Conservation (phyloP, 208 protist species). For the Wallacemonas rigidus region DNA sequence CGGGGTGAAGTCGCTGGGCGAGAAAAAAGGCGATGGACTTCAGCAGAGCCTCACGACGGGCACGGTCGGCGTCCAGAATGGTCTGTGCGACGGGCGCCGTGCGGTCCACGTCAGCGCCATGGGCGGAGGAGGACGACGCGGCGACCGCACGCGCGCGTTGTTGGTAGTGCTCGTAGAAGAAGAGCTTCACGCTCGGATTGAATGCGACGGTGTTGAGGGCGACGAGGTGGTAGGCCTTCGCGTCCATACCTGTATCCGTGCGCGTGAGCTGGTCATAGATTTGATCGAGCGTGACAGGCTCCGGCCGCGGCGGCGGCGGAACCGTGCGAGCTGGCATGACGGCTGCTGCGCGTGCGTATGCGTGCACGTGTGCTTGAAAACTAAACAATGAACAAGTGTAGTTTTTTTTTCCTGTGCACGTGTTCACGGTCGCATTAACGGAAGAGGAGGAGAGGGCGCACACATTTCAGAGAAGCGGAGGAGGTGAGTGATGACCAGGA, state of each 20-base stretch:
- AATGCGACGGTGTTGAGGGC: conserved; percentile 82
- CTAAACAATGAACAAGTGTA: neutral
- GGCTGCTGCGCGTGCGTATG: neutral
- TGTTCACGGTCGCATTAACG: no score
- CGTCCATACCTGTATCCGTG: conserved; percentile 34
- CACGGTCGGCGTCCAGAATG: conserved; percentile 19
- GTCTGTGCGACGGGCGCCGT: neutral
- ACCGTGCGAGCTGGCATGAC: conserved; percentile 31
- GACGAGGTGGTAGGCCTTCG: conserved; percentile 76
- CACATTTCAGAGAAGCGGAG: no score
- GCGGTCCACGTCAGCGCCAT: conserved; percentile 3
- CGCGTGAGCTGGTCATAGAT: conserved; percentile 70
- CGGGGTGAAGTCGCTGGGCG: conserved; percentile 66
- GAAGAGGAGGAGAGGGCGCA: no score
- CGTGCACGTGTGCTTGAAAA: neutral
- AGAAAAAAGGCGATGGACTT: conserved; percentile 76
- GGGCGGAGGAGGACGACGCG: neutral
- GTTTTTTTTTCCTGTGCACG: neutral
- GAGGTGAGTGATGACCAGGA: no score
- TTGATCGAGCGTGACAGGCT: conserved; percentile 81
- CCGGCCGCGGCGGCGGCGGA: conserved; percentile 73
- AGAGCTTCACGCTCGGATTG: conserved; percentile 82
- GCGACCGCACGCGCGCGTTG: conserved; percentile 9
- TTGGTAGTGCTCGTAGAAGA: conserved; percentile 57
- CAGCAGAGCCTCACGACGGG: conserved; percentile 54